Evolutionary conservation across 2,329 filamentous ascomycete species (phyloP), one percentile per base, ranked within the genome.

Genomic region (Ophiostoma sp.): DNA sequence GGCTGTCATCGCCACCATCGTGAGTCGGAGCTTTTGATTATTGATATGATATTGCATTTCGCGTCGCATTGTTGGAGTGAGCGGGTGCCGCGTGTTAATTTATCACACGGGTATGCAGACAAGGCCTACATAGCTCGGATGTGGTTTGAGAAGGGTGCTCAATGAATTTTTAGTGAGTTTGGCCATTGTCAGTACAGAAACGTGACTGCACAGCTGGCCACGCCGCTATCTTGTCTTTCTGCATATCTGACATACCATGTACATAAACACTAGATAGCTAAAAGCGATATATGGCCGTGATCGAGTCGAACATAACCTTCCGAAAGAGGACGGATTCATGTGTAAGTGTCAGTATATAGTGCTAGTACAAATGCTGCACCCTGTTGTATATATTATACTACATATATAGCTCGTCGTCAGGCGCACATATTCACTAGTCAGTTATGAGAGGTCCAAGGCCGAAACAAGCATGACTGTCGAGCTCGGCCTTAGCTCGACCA

Each of bases 1-100:
- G 81, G 69, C 79, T 81, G 71, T 84, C 81, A 14, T 81, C 82
- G 5, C 83, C 83, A 12, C 83, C 83, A 65, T 81, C 76, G 70
- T 83, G 83, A 2, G 79, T 81, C 6, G 85, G 76, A 0, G 82
- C 27, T 27, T 27, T 27, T 27, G 45, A 78, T 79, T 52, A 79
- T 79, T 9, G 82, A 85, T 5, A 27, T 27, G 27, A 27, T 27
- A 27, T 27, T 27, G 27, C 18, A 27, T 9, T 4, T 55, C 3
- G 18, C 5, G n/a, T 27, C 18, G 49, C 7, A n/a, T 55, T 55
- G 18, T 27, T 27, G 14, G 7, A 27, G 11, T 9, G 6, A 18
- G 18, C 49, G 18, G 49, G 49, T 55, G n/a, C 49, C 18, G 27
- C 18, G n/a, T 11, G 18, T 27, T 55, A 9, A 36, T 55, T 55